Conservation (phyloP, 2,329 filamentous ascomycete genomes). For the Orbilia oligospora region DNA sequence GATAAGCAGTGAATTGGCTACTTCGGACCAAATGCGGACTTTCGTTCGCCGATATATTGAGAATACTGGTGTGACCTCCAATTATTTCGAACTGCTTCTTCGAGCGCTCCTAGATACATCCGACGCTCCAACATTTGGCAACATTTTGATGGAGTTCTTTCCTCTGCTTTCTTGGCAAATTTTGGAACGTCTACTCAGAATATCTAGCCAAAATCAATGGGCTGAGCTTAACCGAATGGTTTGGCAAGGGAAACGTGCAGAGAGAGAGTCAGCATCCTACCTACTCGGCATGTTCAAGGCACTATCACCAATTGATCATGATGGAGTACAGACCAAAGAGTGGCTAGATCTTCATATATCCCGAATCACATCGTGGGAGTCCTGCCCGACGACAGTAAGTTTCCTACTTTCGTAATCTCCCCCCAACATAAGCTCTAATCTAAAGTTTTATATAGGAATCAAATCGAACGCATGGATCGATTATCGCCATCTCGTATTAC, state of each 20-base stretch:
- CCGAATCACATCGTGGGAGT: constrained; percentile 40
- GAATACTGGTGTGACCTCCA: constrained; percentile 28
- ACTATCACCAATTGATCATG: constrained; percentile 14
- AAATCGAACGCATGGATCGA: constrained; percentile 48
- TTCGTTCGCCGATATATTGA: constrained; percentile 55
- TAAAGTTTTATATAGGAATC: constrained; percentile 38
- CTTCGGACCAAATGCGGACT: constrained; percentile 69
- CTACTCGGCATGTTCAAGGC: constrained; percentile 48
- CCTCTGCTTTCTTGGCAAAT: constrained; percentile 55
- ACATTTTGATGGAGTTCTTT: constrained; percentile 51
- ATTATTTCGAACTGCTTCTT: constrained; percentile 48
- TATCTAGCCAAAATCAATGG: constrained; percentile 50
- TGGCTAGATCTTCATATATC: constrained; percentile 46
- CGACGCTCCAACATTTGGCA: constrained; percentile 36
- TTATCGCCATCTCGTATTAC: constrained; percentile 43
- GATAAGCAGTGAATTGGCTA: constrained; percentile 79
- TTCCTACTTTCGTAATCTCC: background rate
- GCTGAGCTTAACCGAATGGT: constrained; percentile 37
- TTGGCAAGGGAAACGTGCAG: constrained; percentile 49
- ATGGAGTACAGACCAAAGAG: constrained; percentile 9
- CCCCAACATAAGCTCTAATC: background rate
- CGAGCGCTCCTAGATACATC: constrained; percentile 29
- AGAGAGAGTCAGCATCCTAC: constrained; percentile 49
- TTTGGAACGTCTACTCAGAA: constrained; percentile 34
- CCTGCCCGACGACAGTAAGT: constrained; percentile 40